phyloP scores from a whole-genome alignment of 768 basidiomycete species.

The Suillus variegatus region DNA sequence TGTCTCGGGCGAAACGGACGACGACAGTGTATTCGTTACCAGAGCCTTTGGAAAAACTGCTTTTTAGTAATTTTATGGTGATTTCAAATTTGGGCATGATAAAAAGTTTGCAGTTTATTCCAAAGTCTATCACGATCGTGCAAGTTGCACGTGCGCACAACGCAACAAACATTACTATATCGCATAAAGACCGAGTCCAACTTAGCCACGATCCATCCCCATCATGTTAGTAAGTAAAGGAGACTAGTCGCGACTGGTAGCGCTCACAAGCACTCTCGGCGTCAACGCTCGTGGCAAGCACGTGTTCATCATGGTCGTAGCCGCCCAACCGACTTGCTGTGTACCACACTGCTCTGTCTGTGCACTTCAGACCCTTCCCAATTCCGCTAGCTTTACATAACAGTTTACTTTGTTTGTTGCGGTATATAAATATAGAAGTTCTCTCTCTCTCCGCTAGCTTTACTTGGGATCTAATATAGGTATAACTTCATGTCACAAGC shows the following conservation, averaged over 20 bases:
- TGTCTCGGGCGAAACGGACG: no score
- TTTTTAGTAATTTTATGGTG: no score
- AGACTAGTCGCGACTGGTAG: not conserved
- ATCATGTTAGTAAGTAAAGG: not conserved
- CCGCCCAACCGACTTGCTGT: not conserved
- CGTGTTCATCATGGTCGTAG: not conserved
- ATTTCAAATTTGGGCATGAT: no score
- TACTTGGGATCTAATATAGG: not conserved
- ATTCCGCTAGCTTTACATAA: not conserved
- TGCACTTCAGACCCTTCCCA: not conserved
- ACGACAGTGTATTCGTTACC: not conserved
- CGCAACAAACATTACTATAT: no score
- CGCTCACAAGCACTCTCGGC: not conserved
- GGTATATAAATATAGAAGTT: no score
- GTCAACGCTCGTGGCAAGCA: not conserved
- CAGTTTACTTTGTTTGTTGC: no score
- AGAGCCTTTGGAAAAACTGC: no score
- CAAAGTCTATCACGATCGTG: no score
- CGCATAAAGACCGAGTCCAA: no score
- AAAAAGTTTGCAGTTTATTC: no score
- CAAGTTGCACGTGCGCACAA: no score
- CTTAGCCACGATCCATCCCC: no score
- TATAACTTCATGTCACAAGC: not conserved
- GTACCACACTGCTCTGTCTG: not conserved
- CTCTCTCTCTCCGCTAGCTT: not conserved